Conservation (phyloP, 176 grass and related monocot species). For the Aegilops bicornis region DNA sequence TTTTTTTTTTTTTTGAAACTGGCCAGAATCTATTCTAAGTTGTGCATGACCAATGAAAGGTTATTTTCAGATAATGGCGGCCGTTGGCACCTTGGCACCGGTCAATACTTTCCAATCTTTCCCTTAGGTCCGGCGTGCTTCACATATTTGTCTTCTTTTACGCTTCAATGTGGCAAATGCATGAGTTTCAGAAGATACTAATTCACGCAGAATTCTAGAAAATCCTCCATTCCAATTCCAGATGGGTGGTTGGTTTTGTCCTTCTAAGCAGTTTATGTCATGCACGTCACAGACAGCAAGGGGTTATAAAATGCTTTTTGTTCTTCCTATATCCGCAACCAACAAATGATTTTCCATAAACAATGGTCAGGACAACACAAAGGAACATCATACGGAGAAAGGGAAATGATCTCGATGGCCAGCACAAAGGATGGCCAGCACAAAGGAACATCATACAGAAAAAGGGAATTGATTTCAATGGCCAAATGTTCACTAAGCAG, state of each 20-base stretch:
- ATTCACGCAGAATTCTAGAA: background rate
- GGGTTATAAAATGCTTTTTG: background rate
- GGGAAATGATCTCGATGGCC: no score
- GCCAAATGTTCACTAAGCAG: background rate
- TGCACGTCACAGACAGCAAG: background rate
- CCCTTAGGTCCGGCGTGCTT: background rate
- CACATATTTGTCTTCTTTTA: background rate
- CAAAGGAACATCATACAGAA: background rate
- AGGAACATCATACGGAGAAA: background rate
- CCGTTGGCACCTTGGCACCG: background rate
- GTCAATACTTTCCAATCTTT: background rate
- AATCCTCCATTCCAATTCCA: background rate
- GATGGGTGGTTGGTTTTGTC: background rate
- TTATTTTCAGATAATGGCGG: conserved; percentile 45
- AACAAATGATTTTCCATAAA: background rate
- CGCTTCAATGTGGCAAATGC: background rate
- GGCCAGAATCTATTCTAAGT: conserved; percentile 11
- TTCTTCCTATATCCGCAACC: background rate
- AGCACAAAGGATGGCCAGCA: background rate
- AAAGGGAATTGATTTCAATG: no score
- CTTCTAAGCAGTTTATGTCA: background rate
- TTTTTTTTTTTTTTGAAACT: no score
- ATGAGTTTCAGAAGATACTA: background rate
- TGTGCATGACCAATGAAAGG: conserved; percentile 23
- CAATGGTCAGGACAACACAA: background rate